Conservation (phyloP, 2,329 filamentous ascomycete genomes). For the Neofusicoccum kwambonambiense region DNA sequence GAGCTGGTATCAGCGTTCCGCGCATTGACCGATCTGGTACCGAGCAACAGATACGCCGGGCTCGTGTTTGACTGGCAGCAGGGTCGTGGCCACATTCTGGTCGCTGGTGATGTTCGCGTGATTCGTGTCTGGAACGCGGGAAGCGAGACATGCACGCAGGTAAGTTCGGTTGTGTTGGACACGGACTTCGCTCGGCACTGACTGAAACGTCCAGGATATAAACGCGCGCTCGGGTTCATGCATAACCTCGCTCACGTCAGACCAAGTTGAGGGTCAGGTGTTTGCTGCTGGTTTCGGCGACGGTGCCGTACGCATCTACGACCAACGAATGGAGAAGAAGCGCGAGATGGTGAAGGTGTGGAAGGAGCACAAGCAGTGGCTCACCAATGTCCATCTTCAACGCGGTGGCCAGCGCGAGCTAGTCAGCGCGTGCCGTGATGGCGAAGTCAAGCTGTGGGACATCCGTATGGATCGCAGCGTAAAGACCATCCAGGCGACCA, state of each 20-base stretch:
- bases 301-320: conserved; percentile 89
- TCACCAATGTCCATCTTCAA: conserved; percentile 95
- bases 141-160: conserved; percentile 82
- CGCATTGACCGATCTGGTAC: conserved; percentile 88
- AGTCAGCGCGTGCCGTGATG: conserved; percentile 84
- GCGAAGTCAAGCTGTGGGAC: conserved; percentile 94
- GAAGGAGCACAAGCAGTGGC: conserved; percentile 95
- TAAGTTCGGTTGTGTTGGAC: conserved; percentile 33
- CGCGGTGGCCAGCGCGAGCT: conserved; percentile 90
- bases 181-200: not conserved
- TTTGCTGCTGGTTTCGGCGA: conserved; percentile 97
- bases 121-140: conserved; percentile 96
- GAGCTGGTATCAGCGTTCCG: conserved; percentile 90
- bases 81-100: conserved; percentile 90
- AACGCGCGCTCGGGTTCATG: conserved; percentile 91
- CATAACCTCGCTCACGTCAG: conserved; percentile 91
- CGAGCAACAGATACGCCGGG: conserved; percentile 89
- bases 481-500: conserved; percentile 70
- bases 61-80: conserved; percentile 99
- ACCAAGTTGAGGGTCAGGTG: conserved; percentile 95
- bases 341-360: conserved; percentile 95
- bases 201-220: conserved; percentile 62
- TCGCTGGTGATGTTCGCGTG: conserved; percentile 91
- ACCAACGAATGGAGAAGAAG: conserved; percentile 78
- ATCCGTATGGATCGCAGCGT: conserved; percentile 81